Conservation (phyloP, 106 monocot species). For the Chionographis japonica region DNA sequence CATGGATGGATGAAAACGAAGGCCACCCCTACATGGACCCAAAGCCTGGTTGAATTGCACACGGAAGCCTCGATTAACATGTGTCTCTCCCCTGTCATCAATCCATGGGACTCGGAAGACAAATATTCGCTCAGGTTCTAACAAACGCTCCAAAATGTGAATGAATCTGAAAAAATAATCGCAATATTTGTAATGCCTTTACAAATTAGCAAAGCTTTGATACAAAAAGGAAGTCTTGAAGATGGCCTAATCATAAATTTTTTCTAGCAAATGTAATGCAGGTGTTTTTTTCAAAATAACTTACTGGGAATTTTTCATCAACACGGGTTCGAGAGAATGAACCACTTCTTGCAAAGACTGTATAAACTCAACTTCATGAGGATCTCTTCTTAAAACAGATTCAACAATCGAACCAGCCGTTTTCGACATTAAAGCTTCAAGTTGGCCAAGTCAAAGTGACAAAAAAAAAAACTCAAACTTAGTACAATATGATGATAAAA, state of each 20-base stretch:
- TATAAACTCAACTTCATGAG: constrained; percentile 90
- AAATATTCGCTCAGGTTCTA: constrained; percentile 86
- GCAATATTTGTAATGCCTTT: background rate
- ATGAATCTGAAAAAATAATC: constrained; percentile 53
- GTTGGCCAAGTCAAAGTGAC: constrained; percentile 2
- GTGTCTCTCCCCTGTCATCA: constrained; percentile 95
- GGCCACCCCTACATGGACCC: constrained; percentile 95
- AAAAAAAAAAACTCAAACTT: constrained; percentile 19
- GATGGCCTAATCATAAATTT: background rate
- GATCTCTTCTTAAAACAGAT: constrained; percentile 82
- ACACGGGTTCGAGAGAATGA: constrained; percentile 87
- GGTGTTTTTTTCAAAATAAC: constrained; percentile 4
- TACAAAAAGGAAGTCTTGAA: background rate
- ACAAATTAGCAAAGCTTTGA: background rate
- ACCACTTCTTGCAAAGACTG: constrained; percentile 97
- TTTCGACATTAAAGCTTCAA: constrained; percentile 88
- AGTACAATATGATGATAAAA: constrained; percentile 6
- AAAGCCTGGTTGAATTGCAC: constrained; percentile 92
- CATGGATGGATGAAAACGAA: constrained; percentile 96
- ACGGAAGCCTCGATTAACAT: constrained; percentile 94
- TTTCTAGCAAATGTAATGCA: background rate
- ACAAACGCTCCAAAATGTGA: constrained; percentile 84
- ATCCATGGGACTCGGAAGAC: constrained; percentile 96
- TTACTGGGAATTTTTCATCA: constrained; percentile 93
- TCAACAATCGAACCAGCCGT: constrained; percentile 92